Conservation (phyloP, 148 eudicot species). For the Spergularia marina region DNA sequence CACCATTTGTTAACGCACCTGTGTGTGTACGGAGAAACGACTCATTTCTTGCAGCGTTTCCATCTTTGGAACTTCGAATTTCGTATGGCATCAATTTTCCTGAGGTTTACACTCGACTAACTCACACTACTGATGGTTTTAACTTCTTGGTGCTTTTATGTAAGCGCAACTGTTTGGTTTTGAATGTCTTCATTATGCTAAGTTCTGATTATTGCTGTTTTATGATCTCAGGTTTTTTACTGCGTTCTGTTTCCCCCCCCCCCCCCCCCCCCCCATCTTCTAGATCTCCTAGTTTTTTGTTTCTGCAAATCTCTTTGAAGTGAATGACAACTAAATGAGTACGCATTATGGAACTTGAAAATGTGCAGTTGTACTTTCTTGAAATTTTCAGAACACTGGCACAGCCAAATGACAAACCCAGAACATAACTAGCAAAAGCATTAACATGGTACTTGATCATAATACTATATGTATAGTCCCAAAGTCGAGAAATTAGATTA, state of each 20-base stretch:
- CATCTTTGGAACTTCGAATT: constrained; percentile 48
- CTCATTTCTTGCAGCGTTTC: constrained; percentile 77
- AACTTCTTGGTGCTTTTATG: background rate
- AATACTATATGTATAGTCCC: too few relatives aligned
- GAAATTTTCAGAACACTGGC: too few relatives aligned
- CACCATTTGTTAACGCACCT: constrained; percentile 61
- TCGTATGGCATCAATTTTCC: constrained; percentile 76
- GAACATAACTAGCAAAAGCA: too few relatives aligned
- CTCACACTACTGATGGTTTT: background rate
- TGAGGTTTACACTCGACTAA: constrained; percentile 41
- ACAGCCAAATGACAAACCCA: too few relatives aligned
- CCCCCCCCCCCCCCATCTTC: background rate
- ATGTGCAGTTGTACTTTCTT: too few relatives aligned
- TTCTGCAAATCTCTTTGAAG: background rate
- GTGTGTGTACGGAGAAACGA: constrained; percentile 62
- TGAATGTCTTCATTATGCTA: background rate
- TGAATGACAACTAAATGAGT: background rate
- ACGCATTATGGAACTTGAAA: background rate
- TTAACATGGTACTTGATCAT: too few relatives aligned
- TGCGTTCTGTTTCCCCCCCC: background rate
- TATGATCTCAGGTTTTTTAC: background rate
- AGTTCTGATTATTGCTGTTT: background rate
- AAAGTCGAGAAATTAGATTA: too few relatives aligned
- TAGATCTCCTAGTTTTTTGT: background rate
- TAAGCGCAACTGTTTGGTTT: background rate